Base-by-base conservation (phyloP, 768 basidiomycete genomes). In the Boletus rubroflammeus region DNA sequence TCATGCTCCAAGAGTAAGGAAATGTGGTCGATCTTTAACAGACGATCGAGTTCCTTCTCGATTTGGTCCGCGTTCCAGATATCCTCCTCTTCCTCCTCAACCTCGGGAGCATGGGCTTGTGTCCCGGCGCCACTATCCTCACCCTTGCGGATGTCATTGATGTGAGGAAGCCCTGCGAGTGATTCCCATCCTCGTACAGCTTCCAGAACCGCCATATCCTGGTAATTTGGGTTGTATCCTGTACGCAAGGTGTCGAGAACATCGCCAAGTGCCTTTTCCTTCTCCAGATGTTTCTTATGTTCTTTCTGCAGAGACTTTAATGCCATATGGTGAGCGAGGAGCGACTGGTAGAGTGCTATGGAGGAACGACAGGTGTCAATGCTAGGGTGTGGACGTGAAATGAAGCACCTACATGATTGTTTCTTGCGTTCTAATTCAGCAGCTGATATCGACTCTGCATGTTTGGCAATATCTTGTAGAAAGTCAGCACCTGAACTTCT, bases 141-240 rank as follows among this genome's bases (percentile, higher is more conserved):
- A 17, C 62, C 79, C 62, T 84, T 83, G 26, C 76, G 79, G 8
- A 81, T 78, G 45, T 89, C 85, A 57, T 85, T 84, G 65, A 88
- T 85, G 53, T 87, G 87, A 2, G 85, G 85, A 19, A 89, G 71
- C 1, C 80, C 80, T 13, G 86, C 84, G 8, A 85, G 77, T 40
- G 79, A 84, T 67, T 93, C 90, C 86, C 91, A 98, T 14, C 94
- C 95, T 44, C 93, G 85, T 15, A 98, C 94, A 17, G 96, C 95
- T 61, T 96, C 95, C 28, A 97, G 81, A 45, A 98, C 96, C 2
- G 93, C 94, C 96, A 99, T 98, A 67, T 99, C 96, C 68, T 98
- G 95, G 72, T 98, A 98, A 70, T 99, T 99, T 15, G 96, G 96
- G 69, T 99, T 99, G 74, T 97, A 98, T 5, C 88, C 86, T 10